These are phyloP conservation scores for Taphrina communis DNA, from an alignment of 1,139 yeast genomes.

Conservation along the genomic window DNA sequence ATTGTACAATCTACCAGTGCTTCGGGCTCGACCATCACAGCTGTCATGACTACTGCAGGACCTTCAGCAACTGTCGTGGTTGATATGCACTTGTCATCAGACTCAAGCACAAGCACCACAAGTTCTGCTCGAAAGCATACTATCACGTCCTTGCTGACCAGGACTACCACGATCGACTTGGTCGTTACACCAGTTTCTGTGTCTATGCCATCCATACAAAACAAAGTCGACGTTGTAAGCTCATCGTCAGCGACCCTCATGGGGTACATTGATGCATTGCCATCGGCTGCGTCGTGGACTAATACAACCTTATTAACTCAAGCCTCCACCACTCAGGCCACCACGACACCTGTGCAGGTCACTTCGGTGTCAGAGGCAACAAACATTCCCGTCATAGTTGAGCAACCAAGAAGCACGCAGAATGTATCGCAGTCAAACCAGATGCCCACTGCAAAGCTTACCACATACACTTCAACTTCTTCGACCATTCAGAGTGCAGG, in stretches of 20 bases:
- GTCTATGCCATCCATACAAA: background rate
- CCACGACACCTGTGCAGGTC: background rate
- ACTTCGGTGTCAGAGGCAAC: background rate
- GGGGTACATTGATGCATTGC: background rate
- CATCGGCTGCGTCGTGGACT: background rate
- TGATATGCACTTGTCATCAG: background rate
- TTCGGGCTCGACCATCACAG: background rate
- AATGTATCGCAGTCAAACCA: background rate
- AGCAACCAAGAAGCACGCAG: background rate
- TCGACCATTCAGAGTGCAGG: background rate
- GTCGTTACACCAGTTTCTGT: background rate
- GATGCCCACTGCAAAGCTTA: background rate
- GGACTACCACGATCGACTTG: background rate
- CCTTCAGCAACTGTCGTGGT: background rate
- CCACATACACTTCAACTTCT: background rate
- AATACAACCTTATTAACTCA: background rate
- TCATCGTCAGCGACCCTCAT: too few species aligned
- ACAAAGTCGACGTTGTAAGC: background rate
- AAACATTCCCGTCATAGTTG: background rate
- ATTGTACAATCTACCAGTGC: background rate
- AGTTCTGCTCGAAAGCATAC: background rate
- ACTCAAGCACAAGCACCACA: background rate
- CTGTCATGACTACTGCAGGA: background rate
- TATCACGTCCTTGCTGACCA: background rate
- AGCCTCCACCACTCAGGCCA: background rate